Base-by-base conservation (phyloP, 1,284 basidiomycete genomes). In the Rhizopogon hawkerae region DNA sequence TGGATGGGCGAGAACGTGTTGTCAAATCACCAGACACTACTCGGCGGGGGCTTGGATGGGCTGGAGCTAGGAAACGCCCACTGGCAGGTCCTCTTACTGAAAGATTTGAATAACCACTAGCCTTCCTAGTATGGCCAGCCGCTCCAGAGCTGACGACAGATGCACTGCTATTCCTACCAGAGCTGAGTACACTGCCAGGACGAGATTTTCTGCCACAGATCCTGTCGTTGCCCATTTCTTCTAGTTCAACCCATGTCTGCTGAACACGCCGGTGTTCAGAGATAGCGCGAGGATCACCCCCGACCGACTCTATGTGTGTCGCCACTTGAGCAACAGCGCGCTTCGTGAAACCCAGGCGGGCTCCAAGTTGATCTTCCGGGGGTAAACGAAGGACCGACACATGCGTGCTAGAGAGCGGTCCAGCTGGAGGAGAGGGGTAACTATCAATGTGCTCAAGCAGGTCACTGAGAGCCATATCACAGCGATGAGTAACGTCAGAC, bases 391-490 rank as follows among this genome's bases (percentile, higher is more conserved):
- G 62, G 43, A 64, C 63, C 46, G 73, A 78, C 16, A 63, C 46
- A 51, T 78, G 71, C 5, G 74, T 64, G 6, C 80, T 78, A 2
- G 75, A 71, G 26, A 83, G 63, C 6, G 71, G 61, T n/a, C 75
- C 74, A 31, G 70, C 56, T 3, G 85, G 82, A 21, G 71, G 59
- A 13, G 75, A 71, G 10, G 85, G 83, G 58, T 79, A 86, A 57
- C 81, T 83, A 62, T 92, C 89, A 49, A 90, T 75, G 57, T 89
- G 85, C 58, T 90, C 85, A 45, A 92, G 67, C 6, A 91, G 71
- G 59, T 90, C 85, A 58, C 89, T 92, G 35, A 91, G 70, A 14
- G 81, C 77, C n/a, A 73, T 68, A 60, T 92, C 89, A 56, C 85
- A 89, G 13, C 64, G 62, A 23, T 70, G 69, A 8, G 85, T 62